Conservation (phyloP, 2,329 filamentous ascomycete species). For the Neopestalotiopsis clavispora region DNA sequence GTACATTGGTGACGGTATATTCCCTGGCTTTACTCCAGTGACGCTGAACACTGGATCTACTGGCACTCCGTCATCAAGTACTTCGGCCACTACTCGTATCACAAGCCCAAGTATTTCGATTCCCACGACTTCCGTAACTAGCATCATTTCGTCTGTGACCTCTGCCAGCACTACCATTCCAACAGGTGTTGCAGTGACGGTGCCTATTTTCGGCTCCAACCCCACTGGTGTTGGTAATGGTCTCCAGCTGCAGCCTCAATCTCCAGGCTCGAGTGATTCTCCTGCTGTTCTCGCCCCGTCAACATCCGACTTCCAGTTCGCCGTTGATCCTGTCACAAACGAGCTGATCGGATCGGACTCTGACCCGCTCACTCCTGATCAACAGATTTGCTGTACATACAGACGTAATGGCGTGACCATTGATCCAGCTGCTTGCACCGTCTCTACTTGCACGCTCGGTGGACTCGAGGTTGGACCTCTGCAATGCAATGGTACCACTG, state of each 20-base stretch:
- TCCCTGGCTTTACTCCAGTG: neutral
- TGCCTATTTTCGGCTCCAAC: neutral
- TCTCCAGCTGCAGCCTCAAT: neutral
- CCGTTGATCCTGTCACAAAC: neutral
- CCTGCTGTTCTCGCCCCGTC: neutral
- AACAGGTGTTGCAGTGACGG: neutral
- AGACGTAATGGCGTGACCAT: neutral
- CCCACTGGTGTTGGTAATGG: neutral
- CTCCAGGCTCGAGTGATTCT: neutral
- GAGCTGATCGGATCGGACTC: neutral
- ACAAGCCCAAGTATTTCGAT: neutral
- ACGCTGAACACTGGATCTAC: neutral
- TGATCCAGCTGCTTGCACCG: constrained; percentile 3
- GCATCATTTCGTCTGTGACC: neutral
- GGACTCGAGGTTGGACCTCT: neutral
- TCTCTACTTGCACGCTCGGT: constrained; percentile 3
- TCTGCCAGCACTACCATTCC: neutral
- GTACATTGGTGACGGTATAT: neutral
- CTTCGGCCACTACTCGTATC: neutral
- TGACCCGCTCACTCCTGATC: neutral
- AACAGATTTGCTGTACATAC: constrained; percentile 5
- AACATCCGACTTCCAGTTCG: neutral
- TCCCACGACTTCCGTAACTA: neutral
- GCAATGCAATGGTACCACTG: neutral
- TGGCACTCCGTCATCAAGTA: neutral